Base-by-base conservation (phyloP, 2,329 filamentous ascomycete species). In the Pestalotiopsis sp. region DNA sequence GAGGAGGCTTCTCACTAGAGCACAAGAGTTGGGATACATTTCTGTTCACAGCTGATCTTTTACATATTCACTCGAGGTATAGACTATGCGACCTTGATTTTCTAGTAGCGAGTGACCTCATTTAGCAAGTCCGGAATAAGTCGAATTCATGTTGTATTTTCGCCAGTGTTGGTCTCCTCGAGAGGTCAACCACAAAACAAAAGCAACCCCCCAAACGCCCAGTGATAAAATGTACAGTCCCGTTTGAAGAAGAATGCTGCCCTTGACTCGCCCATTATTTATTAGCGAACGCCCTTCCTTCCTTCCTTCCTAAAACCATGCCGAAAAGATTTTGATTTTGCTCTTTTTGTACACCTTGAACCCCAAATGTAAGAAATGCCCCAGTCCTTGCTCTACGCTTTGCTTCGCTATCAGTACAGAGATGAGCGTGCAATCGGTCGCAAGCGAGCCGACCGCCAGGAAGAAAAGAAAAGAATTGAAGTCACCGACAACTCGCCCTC, bases 381-480 rank as follows among this genome's bases (percentile, higher is more conserved):
- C 22, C 59, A 30, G 44, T 20, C 58, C 30, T 11, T 35, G 14
- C 13, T 39, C 26, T 39, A 20, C 35, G n/a, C n/a, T 39, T 69
- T 44, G 62, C 66, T 70, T 70, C 69, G 69, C 70, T 74, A 72
- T 67, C 70, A 70, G 70, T 75, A 75, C 73, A 74, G 65, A 70
- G 57, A 71, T 66, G 74, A 70, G 66, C 60, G 74, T 70, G 66
- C 58, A 66, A 9, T 52, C 30, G 24, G n/a, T 55, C 59, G 67
- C 65, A 63, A 60, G 39, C 65, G 56, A 48, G 60, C 55, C 58
- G 30, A 56, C 44, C 44, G 55, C 58, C 26, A 67, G 44, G 11
- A 60, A 64, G 40, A 48, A 40, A 59, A 26, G 24, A 26, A 24
- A 22, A 20, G 24, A 58, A 24, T 22, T 58, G 24, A n/a, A 59